Base-by-base conservation (phyloP, 2,329 filamentous ascomycete species). In the Neonectria sp. region DNA sequence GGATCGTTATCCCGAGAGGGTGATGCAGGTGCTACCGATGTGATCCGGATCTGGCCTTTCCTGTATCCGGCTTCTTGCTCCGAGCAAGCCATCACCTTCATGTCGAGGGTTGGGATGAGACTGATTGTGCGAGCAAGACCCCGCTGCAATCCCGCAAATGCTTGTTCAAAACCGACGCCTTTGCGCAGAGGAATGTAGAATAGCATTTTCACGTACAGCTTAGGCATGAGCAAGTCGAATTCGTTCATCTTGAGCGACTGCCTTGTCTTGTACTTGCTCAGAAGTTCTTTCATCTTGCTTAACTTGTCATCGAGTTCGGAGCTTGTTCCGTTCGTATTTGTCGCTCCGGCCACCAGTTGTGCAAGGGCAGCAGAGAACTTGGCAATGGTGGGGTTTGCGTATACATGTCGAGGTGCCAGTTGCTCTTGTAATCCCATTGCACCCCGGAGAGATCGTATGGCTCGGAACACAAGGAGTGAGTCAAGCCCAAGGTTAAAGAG, bases 261-360 rank as follows among this genome's bases (percentile, higher is more conserved):
- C 4, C 76, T 75, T 2, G 73, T 69, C 61, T 71, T 74, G 60
- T 78, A 71, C 43, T 68, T 55, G 5, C 60, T 67, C 21, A 77
- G 63, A 33, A 71, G 57, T 8, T 46, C 59, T 13, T 66, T 70
- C 56, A 76, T 3, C 76, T 85, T 35, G 87, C 92, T 68, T 61
- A 58, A 11, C 4, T 56, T 45, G 17, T 48, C 29, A 21, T 61
- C 43, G 25, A 51, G 46, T 12, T 49, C 46, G 11, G 13, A 8
- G 12, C 21, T 40, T 40, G 8, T 35, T 13, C 51, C 37, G 1
- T 46, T 49, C 6, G 24, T 13, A 8, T 11, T 57, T 5, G 60
- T 68, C 7, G 56, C 53, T 55, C 71, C 67, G 11, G 67, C 66
- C 25, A 62, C 49, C 15, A 78, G 52, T 4, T 65, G 63, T 6